Percentiles rank a stretch among this genome's conserved stretches.
Evolutionary conservation across 164 flowering plant species (phyloP).

Genomic region (Akebia trifoliata): DNA sequence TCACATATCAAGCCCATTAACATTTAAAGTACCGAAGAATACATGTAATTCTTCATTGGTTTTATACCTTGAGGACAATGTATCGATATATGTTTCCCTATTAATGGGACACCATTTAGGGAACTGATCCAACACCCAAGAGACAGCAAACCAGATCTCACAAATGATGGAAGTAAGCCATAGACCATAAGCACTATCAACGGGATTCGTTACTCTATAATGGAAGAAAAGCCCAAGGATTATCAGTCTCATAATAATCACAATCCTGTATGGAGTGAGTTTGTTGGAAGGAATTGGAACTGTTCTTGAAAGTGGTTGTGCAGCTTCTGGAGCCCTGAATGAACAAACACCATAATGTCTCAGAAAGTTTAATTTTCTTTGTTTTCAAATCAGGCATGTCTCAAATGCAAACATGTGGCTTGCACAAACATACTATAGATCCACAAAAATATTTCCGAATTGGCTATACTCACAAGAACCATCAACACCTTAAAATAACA

Average conservation of each 20-base stretch:
- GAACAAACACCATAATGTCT: conserved; percentile 12
- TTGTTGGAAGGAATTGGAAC: conserved; percentile 57
- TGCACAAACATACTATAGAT: too few relatives aligned
- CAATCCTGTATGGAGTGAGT: conserved; percentile 69
- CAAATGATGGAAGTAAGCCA: conserved; percentile 96
- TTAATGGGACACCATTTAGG: conserved; percentile 90
- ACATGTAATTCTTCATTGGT: neutral
- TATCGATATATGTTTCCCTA: conserved; percentile 59
- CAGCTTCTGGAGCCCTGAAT: conserved; percentile 57
- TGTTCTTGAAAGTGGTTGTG: conserved; percentile 60
- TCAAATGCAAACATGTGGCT: too few relatives aligned
- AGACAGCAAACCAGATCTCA: conserved; percentile 95
- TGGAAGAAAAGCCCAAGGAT: conserved; percentile 84
- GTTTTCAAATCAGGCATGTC: neutral
- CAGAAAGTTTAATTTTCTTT: neutral
- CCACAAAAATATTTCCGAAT: too few relatives aligned
- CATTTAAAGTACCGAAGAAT: neutral
- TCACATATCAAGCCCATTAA: neutral
- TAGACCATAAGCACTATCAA: conserved; percentile 76
- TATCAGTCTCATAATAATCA: conserved; percentile 73
- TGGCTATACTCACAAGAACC: too few relatives aligned
- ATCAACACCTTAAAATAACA: too few relatives aligned
- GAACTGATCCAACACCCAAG: conserved; percentile 97
- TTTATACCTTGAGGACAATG: conserved; percentile 68
- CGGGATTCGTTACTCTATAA: conserved; percentile 83